A percentile compares a stretch with the other conserved stretches of the same genome.
phyloP scores from a whole-genome alignment of 1,139 yeast species.

The Magnusiomyces paraingens region DNA sequence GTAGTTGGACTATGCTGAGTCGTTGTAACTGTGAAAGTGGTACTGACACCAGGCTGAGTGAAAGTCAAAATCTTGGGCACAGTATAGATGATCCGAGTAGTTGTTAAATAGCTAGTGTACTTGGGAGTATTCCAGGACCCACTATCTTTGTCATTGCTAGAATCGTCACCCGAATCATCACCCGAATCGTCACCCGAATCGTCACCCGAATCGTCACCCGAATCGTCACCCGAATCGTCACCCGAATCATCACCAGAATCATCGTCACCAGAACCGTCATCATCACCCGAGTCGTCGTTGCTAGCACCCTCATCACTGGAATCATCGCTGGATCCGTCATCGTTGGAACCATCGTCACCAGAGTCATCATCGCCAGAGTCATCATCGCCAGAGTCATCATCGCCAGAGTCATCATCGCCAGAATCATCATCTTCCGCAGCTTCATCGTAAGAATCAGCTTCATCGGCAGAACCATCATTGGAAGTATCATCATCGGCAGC shows the following conservation, averaged over 20 bases:
- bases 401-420: neutral
- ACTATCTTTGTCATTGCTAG: slow-evolving; percentile 1
- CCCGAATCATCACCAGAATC: neutral
- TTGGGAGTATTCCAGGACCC: too few relatives aligned
- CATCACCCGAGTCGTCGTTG: neutral
- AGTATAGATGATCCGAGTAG: slow-evolving; percentile 6
- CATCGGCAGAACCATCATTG: neutral
- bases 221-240: slow-evolving; percentile 1
- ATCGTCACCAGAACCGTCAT: neutral
- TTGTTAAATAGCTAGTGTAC: slow-evolving; percentile 8
- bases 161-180: slow-evolving; percentile 24
- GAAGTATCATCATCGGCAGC: neutral
- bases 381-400: neutral
- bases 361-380: neutral
- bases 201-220: slow-evolving; percentile 1
- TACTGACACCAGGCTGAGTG: slow-evolving; percentile 7
- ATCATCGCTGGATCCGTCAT: neutral
- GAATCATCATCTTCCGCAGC: neutral
- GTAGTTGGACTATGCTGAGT: slow-evolving; percentile 17
- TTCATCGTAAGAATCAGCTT: neutral
- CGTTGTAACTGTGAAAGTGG: slow-evolving; percentile 19
- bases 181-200: slow-evolving; percentile 1
- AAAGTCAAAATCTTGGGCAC: neutral
- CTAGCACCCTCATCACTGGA: neutral
- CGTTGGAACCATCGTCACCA: neutral